A percentile compares a stretch with the other conserved stretches of the same genome.
These are phyloP conservation scores for Phytopythium cucurbitacearum DNA, from an alignment of 352 stramenopile genomes.

Conservation along the genomic window DNA sequence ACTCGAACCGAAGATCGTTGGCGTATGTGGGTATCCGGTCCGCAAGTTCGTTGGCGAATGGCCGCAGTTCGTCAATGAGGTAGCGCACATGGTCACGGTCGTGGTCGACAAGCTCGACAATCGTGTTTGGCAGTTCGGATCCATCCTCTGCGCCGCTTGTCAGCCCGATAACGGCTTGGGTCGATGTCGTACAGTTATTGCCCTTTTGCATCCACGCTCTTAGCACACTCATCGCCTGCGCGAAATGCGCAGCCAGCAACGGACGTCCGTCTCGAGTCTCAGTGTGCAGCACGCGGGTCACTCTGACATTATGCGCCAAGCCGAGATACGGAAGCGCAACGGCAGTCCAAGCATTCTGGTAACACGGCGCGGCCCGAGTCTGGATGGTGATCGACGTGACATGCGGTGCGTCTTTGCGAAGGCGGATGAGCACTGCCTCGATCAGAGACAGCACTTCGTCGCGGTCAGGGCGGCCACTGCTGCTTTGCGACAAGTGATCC, in stretches of 20 bases:
- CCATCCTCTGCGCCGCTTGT: conserved; percentile 9
- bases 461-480: conserved; percentile 3
- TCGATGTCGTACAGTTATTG: conserved; percentile 15
- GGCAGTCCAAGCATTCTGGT: conserved; percentile 18
- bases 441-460: conserved; percentile 15
- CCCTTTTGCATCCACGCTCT: conserved; percentile 9
- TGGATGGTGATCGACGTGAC: conserved; percentile 16
- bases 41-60: no score
- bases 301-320: conserved; percentile 6
- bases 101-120: conserved; percentile 20
- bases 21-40: no score
- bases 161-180: conserved; percentile 16
- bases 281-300: conserved; percentile 20
- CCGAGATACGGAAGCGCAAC: conserved; percentile 15
- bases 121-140: conserved; percentile 10
- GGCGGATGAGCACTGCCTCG: conserved; percentile 18
- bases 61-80: no score
- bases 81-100: not conserved
- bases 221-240: conserved; percentile 11
- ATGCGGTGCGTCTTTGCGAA: conserved; percentile 8
- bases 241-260: conserved; percentile 21
- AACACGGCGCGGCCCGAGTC: conserved; percentile 25
- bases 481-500: conserved; percentile 26
- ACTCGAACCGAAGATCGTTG: no score
- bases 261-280: conserved; percentile 27